Percentiles rank a stretch among this genome's conserved stretches.
Conservation (phyloP, 1,139 yeast genomes). For the Geotrichum bryndzae region DNA sequence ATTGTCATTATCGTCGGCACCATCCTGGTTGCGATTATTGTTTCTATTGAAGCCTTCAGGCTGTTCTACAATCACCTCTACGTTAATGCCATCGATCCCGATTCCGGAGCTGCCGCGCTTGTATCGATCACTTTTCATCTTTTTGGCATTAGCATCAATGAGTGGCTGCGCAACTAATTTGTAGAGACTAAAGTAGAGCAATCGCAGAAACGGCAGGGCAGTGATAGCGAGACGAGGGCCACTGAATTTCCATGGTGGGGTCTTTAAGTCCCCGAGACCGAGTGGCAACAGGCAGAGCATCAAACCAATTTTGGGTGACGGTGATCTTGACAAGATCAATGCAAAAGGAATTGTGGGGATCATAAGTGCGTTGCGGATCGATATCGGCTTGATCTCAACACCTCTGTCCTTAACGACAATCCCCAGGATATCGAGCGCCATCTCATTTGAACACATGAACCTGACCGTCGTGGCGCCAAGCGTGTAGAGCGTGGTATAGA, state of each 20-base stretch:
- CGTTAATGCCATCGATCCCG: conserved; percentile 12
- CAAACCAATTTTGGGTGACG: conserved; percentile 21
- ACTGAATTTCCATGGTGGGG: conserved; percentile 26
- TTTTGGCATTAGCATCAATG: conserved; percentile 24
- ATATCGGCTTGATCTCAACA: conserved; percentile 22
- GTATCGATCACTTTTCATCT: conserved; percentile 20
- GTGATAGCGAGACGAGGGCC: conserved; percentile 27
- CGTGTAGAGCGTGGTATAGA: conserved; percentile 28
- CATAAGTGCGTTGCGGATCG: conserved; percentile 24
- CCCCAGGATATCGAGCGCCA: conserved; percentile 30
- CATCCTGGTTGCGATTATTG: background rate
- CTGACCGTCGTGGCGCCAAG: conserved; percentile 35
- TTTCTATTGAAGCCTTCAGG: conserved; percentile 1
- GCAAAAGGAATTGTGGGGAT: conserved; percentile 28
- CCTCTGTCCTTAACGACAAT: conserved; percentile 21
- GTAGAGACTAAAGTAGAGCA: conserved; percentile 25
- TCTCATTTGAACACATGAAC: conserved; percentile 34
- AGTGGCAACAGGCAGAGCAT: conserved; percentile 23
- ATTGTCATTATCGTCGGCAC: background rate
- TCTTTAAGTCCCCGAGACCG: conserved; percentile 21
- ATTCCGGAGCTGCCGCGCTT: background rate
- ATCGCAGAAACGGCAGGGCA: conserved; percentile 23
- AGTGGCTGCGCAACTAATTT: conserved; percentile 27
- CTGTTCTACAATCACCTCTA: conserved; percentile 17
- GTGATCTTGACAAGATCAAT: conserved; percentile 23